phyloP scores from a whole-genome alignment of 1,284 basidiomycete genomes.

The Vanrija sp. region DNA sequence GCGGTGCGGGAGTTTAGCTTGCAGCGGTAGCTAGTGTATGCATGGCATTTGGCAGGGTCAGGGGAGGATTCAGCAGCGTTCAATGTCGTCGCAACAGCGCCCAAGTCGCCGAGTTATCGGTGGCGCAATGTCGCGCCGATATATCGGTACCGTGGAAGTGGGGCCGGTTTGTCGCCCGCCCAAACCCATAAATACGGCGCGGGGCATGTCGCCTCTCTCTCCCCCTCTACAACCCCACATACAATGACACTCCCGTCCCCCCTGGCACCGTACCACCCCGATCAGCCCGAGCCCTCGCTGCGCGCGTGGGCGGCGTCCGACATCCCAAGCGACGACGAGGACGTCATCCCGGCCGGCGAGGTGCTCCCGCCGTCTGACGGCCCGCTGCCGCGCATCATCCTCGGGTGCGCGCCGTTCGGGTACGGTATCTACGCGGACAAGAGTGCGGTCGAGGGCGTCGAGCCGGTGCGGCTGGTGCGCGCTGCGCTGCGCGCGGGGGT shows the following conservation, averaged over 20 bases:
- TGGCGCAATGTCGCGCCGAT: no score
- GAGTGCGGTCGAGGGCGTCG: constrained; percentile 57
- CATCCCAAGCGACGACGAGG: constrained; percentile 15
- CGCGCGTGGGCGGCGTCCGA: constrained; percentile 10
- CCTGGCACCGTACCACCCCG: constrained; percentile 34
- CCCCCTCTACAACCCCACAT: not conserved
- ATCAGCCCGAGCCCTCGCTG: constrained; percentile 25
- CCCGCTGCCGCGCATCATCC: constrained; percentile 56
- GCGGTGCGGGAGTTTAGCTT: not conserved
- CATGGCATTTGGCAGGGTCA: no score
- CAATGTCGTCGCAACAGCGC: not conserved
- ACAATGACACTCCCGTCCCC: not conserved
- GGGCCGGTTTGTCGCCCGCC: no score
- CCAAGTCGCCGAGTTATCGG: no score
- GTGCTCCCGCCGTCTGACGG: constrained; percentile 13
- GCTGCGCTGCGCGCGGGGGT: constrained; percentile 83
- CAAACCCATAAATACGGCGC: no score
- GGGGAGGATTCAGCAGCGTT: not conserved
- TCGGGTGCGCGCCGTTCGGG: constrained; percentile 70
- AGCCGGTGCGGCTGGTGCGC: constrained; percentile 68
- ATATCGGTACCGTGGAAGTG: no score
- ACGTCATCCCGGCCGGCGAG: constrained; percentile 20
- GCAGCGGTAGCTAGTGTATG: not conserved
- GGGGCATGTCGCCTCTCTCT: no score
- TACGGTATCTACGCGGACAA: constrained; percentile 64